phyloP scores from a whole-genome alignment of 2,329 filamentous ascomycete species.

The Scorias spongiosa region DNA sequence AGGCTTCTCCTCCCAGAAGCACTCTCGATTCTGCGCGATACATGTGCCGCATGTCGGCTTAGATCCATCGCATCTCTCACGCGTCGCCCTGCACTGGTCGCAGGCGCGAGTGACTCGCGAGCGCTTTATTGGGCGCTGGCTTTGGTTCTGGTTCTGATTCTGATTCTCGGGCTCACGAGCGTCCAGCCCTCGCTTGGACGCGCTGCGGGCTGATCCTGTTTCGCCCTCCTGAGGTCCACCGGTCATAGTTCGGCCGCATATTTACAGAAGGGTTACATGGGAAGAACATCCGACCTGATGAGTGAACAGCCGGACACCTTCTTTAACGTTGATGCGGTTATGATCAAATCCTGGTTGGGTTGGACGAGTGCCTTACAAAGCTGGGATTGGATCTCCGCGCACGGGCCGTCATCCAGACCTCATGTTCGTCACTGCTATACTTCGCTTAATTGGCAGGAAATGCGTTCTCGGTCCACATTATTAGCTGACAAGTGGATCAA shows the following conservation, averaged over 20 bases:
- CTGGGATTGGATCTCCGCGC: no score
- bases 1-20: slow-evolving; percentile 56
- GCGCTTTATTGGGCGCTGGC: slow-evolving; percentile 32
- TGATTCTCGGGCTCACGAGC: not conserved
- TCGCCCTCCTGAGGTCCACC: not conserved
- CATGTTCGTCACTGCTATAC: no score
- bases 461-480: no score
- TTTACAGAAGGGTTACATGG: not conserved
- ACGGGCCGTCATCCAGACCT: no score
- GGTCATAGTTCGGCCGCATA: not conserved
- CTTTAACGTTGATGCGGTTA: not conserved
- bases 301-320: not conserved
- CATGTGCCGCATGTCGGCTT: slow-evolving; percentile 55
- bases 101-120: slow-evolving; percentile 28
- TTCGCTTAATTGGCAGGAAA: no score
- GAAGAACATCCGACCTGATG: not conserved
- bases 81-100: slow-evolving; percentile 20
- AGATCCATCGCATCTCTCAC: slow-evolving; percentile 58
- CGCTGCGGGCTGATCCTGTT: not conserved
- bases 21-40: slow-evolving; percentile 44
- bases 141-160: not conserved
- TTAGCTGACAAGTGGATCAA: no score
- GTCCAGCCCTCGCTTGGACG: not conserved
- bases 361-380: no score
- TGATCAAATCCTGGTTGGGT: no score